A percentile compares a stretch with the other conserved stretches of the same genome.
Conservation (phyloP, 2,329 filamentous ascomycete species). For the Diaporthe ilicicola region DNA sequence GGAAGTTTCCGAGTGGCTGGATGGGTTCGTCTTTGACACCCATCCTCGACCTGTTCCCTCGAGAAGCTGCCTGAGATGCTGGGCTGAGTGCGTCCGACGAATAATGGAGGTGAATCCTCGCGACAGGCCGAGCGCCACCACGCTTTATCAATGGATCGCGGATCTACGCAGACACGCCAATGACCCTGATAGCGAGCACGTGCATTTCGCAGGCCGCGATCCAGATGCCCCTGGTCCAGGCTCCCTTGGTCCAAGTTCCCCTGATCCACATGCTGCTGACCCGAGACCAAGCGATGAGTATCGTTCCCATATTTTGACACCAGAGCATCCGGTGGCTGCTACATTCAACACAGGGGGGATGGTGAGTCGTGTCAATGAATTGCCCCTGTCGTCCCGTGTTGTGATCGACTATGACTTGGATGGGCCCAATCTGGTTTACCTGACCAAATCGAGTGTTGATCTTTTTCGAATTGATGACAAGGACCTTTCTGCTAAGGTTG, state of each 20-base stretch:
- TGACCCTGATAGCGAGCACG: not conserved
- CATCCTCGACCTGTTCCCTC: not conserved
- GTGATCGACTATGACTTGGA: conserved; percentile 27
- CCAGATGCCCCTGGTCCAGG: not conserved
- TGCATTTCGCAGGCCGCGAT: not conserved
- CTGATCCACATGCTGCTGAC: not conserved
- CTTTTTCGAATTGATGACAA: not conserved
- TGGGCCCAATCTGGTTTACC: not conserved
- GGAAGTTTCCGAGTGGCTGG: conserved; percentile 12
- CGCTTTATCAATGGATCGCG: conserved; percentile 4
- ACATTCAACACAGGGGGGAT: not conserved
- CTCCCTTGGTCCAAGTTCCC: no score
- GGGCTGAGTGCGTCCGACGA: conserved; percentile 16
- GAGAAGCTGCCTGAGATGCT: conserved; percentile 19
- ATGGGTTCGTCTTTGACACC: not conserved
- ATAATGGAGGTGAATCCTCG: conserved; percentile 20
- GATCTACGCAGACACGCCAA: not conserved
- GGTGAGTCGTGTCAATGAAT: not conserved
- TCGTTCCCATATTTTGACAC: no score
- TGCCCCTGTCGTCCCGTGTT: not conserved
- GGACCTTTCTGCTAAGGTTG: not conserved
- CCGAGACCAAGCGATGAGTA: not conserved
- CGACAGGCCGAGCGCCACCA: conserved; percentile 5
- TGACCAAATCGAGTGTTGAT: conserved; percentile 6
- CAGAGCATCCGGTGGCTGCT: not conserved